Percentiles rank a stretch among this genome's conserved stretches.
phyloP scores from a whole-genome alignment of 73 alveolate genomes.

The Paramecium biaurelia region DNA sequence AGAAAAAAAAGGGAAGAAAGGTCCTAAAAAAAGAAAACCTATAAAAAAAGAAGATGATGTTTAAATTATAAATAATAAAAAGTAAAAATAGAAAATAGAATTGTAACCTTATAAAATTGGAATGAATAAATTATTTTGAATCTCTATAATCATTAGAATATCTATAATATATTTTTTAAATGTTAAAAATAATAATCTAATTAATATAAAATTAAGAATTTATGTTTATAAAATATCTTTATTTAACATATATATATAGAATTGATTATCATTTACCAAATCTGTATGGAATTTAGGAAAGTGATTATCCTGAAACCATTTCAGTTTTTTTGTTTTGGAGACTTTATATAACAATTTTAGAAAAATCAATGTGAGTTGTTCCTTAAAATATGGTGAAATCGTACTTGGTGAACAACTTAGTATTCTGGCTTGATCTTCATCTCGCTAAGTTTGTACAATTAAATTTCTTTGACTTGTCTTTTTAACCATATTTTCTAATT shows the following conservation, averaged over 20 bases:
- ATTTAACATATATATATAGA: background rate
- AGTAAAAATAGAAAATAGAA: background rate
- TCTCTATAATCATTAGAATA: background rate
- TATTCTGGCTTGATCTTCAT: slow-evolving; percentile 11
- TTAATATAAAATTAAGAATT: too few relatives aligned
- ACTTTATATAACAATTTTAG: background rate
- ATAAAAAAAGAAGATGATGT: background rate
- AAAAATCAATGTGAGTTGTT: background rate
- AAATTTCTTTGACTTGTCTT: background rate
- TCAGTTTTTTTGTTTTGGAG: background rate
- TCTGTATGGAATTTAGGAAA: background rate
- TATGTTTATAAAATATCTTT: background rate
- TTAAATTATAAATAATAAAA: background rate
- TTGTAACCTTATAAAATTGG: background rate
- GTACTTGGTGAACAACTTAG: slow-evolving; percentile 15
- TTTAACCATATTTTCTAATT: background rate
- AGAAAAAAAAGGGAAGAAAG: background rate
- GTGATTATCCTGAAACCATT: slow-evolving; percentile 35
- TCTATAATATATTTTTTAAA: too few relatives aligned
- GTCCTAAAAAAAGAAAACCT: background rate
- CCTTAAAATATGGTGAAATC: background rate
- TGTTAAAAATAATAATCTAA: too few relatives aligned
- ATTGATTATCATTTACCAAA: slow-evolving; percentile 3
- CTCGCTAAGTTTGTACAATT: background rate
- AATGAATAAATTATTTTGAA: background rate